A percentile compares a stretch with the other conserved stretches of the same genome.
phyloP scores from a whole-genome alignment of 441 rosid species.

The Gossypium lobatum region DNA sequence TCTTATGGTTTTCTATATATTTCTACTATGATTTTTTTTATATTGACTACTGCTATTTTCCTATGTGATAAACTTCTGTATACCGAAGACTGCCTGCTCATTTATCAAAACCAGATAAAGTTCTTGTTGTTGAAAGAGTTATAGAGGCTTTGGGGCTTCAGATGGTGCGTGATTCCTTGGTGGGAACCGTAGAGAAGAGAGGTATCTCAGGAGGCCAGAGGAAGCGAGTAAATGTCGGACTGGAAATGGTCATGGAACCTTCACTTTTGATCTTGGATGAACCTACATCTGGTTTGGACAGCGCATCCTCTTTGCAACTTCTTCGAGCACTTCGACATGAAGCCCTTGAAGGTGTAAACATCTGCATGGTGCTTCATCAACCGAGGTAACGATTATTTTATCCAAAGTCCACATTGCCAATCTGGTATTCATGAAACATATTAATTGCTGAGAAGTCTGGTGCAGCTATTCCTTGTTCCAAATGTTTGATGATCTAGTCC shows the following conservation, averaged over 20 bases:
- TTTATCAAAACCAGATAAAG: conserved; percentile 65
- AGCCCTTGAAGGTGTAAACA: conserved; percentile 85
- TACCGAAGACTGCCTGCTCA: conserved; percentile 62
- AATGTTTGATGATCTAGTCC: conserved; percentile 80
- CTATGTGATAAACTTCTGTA: conserved; percentile 14
- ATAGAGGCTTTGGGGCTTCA: conserved; percentile 86
- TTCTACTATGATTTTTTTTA: not conserved
- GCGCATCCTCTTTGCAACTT: conserved; percentile 86
- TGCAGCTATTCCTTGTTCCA: conserved; percentile 85
- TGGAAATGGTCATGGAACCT: conserved; percentile 98
- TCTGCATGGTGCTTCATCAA: conserved; percentile 93
- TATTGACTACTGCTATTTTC: conserved; percentile 4
- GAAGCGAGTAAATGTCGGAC: conserved; percentile 91
- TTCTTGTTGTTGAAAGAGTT: conserved; percentile 84
- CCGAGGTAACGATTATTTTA: conserved; percentile 55
- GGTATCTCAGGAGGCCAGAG: conserved; percentile 98
- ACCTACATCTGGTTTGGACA: conserved; percentile 95
- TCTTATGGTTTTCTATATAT: not conserved
- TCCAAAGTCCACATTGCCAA: not conserved
- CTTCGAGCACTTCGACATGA: conserved; percentile 88
- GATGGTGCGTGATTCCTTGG: conserved; percentile 65
- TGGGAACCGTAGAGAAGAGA: conserved; percentile 89
- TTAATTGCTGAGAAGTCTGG: conserved; percentile 14
- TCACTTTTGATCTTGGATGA: conserved; percentile 88
- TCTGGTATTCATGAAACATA: not conserved